phyloP scores from a whole-genome alignment of 2,329 filamentous ascomycete genomes.

The Hymenoscyphus linearis region DNA sequence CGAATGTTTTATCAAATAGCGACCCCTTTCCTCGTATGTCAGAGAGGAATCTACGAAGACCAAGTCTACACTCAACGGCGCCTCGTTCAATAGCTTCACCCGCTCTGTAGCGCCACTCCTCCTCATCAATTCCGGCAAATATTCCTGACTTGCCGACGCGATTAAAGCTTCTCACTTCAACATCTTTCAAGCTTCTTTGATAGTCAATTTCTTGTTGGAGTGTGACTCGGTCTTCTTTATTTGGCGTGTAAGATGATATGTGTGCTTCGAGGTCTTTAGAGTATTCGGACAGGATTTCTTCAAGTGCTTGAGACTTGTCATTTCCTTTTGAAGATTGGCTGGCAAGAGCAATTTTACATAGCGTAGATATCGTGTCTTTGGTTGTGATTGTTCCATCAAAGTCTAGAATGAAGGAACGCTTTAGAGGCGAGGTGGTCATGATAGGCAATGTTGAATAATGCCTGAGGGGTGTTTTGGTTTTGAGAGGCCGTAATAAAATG shows the following conservation, averaged over 20 bases:
- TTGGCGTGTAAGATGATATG: conserved; percentile 16
- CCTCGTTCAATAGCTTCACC: conserved; percentile 13
- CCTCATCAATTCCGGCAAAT: conserved; percentile 20
- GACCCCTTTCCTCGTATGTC: not conserved
- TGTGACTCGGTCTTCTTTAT: conserved; percentile 14
- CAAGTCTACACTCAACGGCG: conserved; percentile 19
- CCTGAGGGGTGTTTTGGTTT: not conserved
- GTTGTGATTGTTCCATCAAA: conserved; percentile 32
- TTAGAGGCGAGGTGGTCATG: not conserved
- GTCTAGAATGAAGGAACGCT: conserved; percentile 25
- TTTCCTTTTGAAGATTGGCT: conserved; percentile 9
- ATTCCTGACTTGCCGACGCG: conserved; percentile 24
- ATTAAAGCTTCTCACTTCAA: conserved; percentile 26
- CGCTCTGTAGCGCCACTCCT: conserved; percentile 17
- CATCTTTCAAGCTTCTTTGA: conserved; percentile 15
- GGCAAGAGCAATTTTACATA: conserved; percentile 18
- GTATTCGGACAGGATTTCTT: conserved; percentile 18
- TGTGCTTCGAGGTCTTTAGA: conserved; percentile 16
- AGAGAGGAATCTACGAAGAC: conserved; percentile 17
- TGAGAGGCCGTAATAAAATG: not conserved
- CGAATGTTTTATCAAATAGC: not conserved
- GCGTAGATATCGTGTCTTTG: conserved; percentile 24
- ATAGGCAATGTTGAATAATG: not conserved
- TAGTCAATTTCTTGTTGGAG: conserved; percentile 20
- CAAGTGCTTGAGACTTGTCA: conserved; percentile 9